Percentiles rank a stretch among this genome's conserved stretches.
Evolutionary conservation across 352 stramenopile species (phyloP).

Genomic region (Phytophthora brassicae): DNA sequence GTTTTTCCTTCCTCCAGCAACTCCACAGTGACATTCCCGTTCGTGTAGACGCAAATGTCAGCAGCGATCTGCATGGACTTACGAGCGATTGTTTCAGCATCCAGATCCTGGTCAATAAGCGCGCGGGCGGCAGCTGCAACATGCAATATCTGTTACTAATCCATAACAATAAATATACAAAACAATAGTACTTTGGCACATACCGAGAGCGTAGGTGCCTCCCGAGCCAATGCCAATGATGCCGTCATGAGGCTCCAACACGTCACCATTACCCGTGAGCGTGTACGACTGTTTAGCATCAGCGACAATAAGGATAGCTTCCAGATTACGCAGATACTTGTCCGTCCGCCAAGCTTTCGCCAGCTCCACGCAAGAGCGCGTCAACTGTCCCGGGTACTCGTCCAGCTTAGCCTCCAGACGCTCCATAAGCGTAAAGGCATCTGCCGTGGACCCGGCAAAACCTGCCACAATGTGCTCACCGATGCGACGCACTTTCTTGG

Average conservation of each 20-base stretch:
- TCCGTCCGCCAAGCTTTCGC: slow-evolving; percentile 99
- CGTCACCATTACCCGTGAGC: slow-evolving; percentile 98
- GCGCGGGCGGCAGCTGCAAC: slow-evolving; percentile 92
- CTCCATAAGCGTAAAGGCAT: slow-evolving; percentile 99
- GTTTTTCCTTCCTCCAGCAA: slow-evolving; percentile 70
- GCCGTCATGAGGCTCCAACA: slow-evolving; percentile 96
- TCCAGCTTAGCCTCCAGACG: slow-evolving; percentile 98
- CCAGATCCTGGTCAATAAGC: slow-evolving; percentile 93
- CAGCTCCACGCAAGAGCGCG: slow-evolving; percentile 97
- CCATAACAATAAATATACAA: slow-evolving; percentile 1
- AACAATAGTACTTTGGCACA: slow-evolving; percentile 15
- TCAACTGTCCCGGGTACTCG: slow-evolving; percentile 97
- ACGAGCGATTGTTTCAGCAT: slow-evolving; percentile 93
- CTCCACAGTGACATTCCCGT: slow-evolving; percentile 96
- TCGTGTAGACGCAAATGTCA: slow-evolving; percentile 99
- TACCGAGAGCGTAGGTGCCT: slow-evolving; percentile 93
- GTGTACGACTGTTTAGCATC: slow-evolving; percentile 96
- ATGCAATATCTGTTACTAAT: slow-evolving; percentile 6
- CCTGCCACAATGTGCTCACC: slow-evolving; percentile 95
- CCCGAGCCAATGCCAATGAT: slow-evolving; percentile 96
- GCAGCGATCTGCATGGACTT: slow-evolving; percentile 95
- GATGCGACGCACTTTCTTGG: slow-evolving; percentile 97
- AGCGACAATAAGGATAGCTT: slow-evolving; percentile 94
- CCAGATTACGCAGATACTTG: slow-evolving; percentile 97
- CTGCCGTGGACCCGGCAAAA: slow-evolving; percentile 96